Evolutionary conservation across 2,329 filamentous ascomycete genomes (phyloP).

Genomic region (Talaromyces atroroseus): DNA sequence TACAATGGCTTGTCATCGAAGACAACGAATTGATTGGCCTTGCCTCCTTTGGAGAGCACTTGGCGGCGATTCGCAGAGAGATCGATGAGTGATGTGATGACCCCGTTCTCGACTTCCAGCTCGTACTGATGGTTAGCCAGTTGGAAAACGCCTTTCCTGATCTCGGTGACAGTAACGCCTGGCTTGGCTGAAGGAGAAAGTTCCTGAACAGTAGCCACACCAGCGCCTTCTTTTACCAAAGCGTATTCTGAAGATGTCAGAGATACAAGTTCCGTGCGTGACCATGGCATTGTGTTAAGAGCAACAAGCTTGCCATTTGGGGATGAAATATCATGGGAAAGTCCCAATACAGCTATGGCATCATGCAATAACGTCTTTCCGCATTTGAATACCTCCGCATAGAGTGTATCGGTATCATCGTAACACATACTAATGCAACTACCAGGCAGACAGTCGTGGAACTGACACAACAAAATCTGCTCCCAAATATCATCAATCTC

Average conservation of each 20-base stretch:
- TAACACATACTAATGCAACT: slow-evolving; percentile 98
- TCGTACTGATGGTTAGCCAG: slow-evolving; percentile 74
- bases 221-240: slow-evolving; percentile 43
- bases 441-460: slow-evolving; percentile 93
- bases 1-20: slow-evolving; percentile 97
- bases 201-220: slow-evolving; percentile 34
- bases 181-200: slow-evolving; percentile 20
- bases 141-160: slow-evolving; percentile 62
- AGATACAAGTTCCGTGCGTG: slow-evolving; percentile 66
- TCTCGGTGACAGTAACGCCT: slow-evolving; percentile 45
- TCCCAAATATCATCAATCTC: slow-evolving; percentile 98
- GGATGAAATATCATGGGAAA: slow-evolving; percentile 45
- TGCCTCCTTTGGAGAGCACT: slow-evolving; percentile 63
- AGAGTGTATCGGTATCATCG: slow-evolving; percentile 87
- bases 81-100: slow-evolving; percentile 80
- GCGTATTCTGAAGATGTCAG: slow-evolving; percentile 47
- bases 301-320: slow-evolving; percentile 49
- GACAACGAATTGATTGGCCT: slow-evolving; percentile 85
- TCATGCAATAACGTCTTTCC: slow-evolving; percentile 67
- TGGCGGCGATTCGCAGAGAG: slow-evolving; percentile 62
- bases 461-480: slow-evolving; percentile 82
- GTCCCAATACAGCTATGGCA: slow-evolving; percentile 64
- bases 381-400: slow-evolving; percentile 72
- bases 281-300: slow-evolving; percentile 84
- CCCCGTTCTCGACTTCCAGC: slow-evolving; percentile 66